Evolutionary conservation across 2,329 filamentous ascomycete species (phyloP).

Genomic region (Arthroderma sp.): DNA sequence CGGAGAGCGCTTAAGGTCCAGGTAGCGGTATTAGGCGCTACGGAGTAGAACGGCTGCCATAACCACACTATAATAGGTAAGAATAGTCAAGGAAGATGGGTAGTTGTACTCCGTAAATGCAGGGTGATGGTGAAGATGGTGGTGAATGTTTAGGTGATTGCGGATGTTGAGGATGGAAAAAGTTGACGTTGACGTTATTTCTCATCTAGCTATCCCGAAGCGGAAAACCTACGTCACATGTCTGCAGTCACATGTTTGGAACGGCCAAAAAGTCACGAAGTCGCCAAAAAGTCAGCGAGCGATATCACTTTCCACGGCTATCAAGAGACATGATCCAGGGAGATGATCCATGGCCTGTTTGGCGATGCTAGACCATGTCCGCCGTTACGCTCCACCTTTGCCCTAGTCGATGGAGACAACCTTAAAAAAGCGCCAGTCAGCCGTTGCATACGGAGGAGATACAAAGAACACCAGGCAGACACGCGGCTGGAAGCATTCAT

Average conservation of each 20-base stretch:
- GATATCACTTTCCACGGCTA: neutral
- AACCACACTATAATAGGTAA: neutral
- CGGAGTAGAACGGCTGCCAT: neutral
- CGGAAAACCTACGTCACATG: neutral
- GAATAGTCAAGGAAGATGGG: neutral
- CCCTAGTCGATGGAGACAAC: neutral
- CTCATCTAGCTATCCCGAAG: slow-evolving; percentile 1
- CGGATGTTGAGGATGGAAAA: neutral
- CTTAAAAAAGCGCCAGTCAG: neutral
- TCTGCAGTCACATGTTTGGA: neutral
- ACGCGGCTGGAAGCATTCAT: neutral
- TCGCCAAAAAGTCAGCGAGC: neutral
- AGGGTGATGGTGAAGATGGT: neutral
- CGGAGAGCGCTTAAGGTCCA: neutral
- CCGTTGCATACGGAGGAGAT: neutral
- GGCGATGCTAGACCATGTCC: neutral
- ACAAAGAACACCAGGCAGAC: neutral
- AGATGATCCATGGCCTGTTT: neutral
- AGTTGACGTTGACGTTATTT: neutral
- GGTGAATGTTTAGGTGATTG: neutral
- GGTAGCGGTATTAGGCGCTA: neutral
- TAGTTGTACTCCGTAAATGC: neutral
- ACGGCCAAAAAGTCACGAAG: no score
- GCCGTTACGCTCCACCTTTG: neutral
- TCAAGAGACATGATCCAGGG: neutral